Evolutionary conservation across 2,329 filamentous ascomycete genomes (phyloP), one percentile per base, ranked within the genome.

Genomic region (Alternaria viburni): DNA sequence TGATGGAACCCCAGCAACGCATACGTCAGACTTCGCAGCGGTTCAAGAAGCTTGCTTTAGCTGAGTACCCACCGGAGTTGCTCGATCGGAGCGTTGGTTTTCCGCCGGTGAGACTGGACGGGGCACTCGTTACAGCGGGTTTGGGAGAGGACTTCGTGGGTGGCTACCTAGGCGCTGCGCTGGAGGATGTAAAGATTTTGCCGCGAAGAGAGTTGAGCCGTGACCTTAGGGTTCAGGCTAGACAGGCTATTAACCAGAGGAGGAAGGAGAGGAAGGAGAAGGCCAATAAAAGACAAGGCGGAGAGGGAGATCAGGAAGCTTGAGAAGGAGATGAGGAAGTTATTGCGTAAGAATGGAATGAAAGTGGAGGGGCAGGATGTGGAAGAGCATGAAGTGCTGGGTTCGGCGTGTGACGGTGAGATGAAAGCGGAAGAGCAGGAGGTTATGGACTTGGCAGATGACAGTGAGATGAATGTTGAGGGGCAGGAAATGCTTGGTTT

Each of bases 141-240:
- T 15, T 9, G 36, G n/a, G 36, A 17, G 36, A 41, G 5, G 36
- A 41, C n/a, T 41, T 41, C 9, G 8, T 41, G 36, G 4, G 36
- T 6, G n/a, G 36, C 0, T 41, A n/a, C n/a, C n/a, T 41, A 0
- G 0, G 0, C 0, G 36, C 36, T 41, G 36, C 36, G 9, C 1
- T 41, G 0, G 17, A 41, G 9, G 36, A 41, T 17, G n/a, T 41
- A 2, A 17, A 17, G 15, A 9, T 41, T 3, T 1, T 41, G n/a
- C 36, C 36, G 36, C 36, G 36, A 17, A 17, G 15, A 1, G 36
- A 41, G 36, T 0, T 41, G n/a, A 41, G 36, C 3, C 36, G 36
- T 41, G 36, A 41, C 9, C 36, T 41, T 4, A 41, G 36, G 9
- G 36, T 41, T 6, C 36, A 41, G 9, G 36, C 36, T 3, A 41